Evolutionary conservation across 345 rosid species (phyloP).

Genomic region (Lumnitzera racemosa): DNA sequence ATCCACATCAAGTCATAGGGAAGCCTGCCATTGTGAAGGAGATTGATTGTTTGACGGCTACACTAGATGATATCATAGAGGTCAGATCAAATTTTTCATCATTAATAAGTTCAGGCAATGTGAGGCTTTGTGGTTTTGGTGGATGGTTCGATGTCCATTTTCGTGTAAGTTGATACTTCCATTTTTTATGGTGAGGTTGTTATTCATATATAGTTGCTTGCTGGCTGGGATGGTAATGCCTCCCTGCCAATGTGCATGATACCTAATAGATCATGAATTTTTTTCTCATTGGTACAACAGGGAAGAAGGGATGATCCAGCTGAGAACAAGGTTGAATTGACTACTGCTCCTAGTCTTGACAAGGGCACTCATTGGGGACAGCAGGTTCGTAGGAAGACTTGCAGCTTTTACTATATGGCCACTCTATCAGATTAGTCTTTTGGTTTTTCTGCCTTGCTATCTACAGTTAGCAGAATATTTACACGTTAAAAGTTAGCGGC

Average conservation of each 20-base stretch:
- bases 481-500: too few species aligned
- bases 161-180: slow-evolving; percentile 46
- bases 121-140: slow-evolving; percentile 69
- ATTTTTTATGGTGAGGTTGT: neutral
- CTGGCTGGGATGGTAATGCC: neutral
- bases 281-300: slow-evolving; percentile 25
- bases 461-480: neutral
- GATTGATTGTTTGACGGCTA: slow-evolving; percentile 79
- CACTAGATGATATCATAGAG: slow-evolving; percentile 59
- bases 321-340: slow-evolving; percentile 63
- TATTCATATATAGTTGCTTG: neutral
- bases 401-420: neutral
- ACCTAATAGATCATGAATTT: neutral
- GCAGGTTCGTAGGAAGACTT: slow-evolving; percentile 42
- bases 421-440: neutral
- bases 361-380: slow-evolving; percentile 97
- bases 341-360: slow-evolving; percentile 79
- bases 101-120: slow-evolving; percentile 30
- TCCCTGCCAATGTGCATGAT: neutral
- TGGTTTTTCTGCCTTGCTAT: neutral
- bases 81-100: slow-evolving; percentile 57
- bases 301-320: slow-evolving; percentile 76
- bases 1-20: slow-evolving; percentile 86
- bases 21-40: slow-evolving; percentile 61
- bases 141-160: slow-evolving; percentile 99